Evolutionary conservation across 495 filamentous ascomycete genomes (phyloP), one percentile per base, ranked within the genome.

Genomic region (Annulohypoxylon bovei): DNA sequence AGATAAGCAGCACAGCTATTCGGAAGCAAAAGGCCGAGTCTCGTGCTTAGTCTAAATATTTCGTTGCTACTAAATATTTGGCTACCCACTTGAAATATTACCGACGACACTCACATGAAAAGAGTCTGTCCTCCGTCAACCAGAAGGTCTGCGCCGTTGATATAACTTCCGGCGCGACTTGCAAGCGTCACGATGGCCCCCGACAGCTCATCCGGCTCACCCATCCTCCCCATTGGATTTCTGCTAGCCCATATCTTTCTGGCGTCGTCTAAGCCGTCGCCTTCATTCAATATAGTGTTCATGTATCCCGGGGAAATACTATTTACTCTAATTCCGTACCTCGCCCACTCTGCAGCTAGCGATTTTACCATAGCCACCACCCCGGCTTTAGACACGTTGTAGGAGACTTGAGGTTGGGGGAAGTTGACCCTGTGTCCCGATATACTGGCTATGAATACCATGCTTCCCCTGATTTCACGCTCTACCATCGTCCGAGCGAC

Each of bases 1-100:
- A 97, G 80, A 91, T 99, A 73, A 97, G 94, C 83, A 98, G 95
- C 78, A 93, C 92, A 0, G 90, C 79, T 25, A 87, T 87, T 61
- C 78, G 86, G 23, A 78, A 84, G 72, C 79, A 79, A 54, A 83
- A 75, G 55, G 84, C 85, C 23, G 79, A 82, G 46, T 74, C 75
- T 63, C 62, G 37, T 32, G 65, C 52, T 37, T 70, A 69, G 37
- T 60, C 6, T 25, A 40, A 30, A 33, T 37, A 23, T 59, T 28
- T 56, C 6, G 25, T 35, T 53, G 4, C 30, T 52, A 46, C 50
- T 27, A 20, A 46, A 39, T 11, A 20, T 35, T 33, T 35, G 16
- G 3, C 42, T 58, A 59, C 22, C 42, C 53, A 59, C 22, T 44
- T 16, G 27, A 57, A 23, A 56, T 39, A 1, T 66, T 16, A 16